Conservation (phyloP, 164 flowering plant genomes). For the Umbellularia californica region DNA sequence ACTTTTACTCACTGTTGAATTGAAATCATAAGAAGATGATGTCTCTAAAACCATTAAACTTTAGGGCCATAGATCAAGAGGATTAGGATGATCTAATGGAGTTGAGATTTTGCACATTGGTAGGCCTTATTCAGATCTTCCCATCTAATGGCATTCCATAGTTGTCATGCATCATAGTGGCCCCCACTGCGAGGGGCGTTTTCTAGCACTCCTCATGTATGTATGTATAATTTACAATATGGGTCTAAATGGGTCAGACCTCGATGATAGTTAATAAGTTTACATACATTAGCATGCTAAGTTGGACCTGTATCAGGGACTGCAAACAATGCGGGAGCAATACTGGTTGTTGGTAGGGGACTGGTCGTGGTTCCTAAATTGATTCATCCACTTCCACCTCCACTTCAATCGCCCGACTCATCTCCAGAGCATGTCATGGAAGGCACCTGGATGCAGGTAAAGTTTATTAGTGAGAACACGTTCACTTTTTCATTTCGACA, state of each 20-base stretch:
- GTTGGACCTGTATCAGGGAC: constrained; percentile 50
- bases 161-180: too few relatives aligned
- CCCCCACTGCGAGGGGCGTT: constrained; percentile 32
- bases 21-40: too few relatives aligned
- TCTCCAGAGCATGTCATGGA: constrained; percentile 77
- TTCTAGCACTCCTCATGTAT: constrained; percentile 73
- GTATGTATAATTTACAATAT: constrained; percentile 45
- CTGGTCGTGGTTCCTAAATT: constrained; percentile 91
- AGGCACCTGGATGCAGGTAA: constrained; percentile 96
- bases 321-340: constrained; percentile 96
- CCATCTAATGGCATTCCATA: too few relatives aligned
- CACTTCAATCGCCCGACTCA: constrained; percentile 84
- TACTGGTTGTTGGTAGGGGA: constrained; percentile 89
- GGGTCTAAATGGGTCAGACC: background rate
- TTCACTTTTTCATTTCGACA: background rate
- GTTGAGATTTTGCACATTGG: too few relatives aligned
- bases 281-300: too few relatives aligned
- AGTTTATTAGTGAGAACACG: background rate
- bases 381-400: constrained; percentile 99
- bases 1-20: too few relatives aligned
- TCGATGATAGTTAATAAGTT: too few relatives aligned
- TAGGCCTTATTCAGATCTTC: too few relatives aligned
- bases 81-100: too few relatives aligned
- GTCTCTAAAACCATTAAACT: constrained; percentile 21
- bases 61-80: too few relatives aligned